Evolutionary conservation across 768 basidiomycete genomes (phyloP).

Genomic region (Boletus rufocinnamomeus): DNA sequence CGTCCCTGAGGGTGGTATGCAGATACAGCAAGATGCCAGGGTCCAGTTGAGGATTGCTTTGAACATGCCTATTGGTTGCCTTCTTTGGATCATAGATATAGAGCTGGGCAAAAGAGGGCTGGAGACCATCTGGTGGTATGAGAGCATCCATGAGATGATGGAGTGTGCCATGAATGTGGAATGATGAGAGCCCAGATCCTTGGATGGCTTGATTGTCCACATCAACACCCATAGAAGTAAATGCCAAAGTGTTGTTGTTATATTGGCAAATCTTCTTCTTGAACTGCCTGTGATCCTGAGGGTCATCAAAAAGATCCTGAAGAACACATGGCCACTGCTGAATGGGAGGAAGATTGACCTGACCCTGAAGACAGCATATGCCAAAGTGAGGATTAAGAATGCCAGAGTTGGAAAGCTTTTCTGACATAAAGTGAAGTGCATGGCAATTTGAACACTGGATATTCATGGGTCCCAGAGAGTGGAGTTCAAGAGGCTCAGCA

Average conservation of each 20-base stretch:
- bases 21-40: too few species aligned
- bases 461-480: slow-evolving; percentile 10
- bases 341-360: slow-evolving; percentile 26
- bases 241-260: not conserved
- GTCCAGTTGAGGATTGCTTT: too few species aligned
- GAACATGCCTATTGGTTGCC: too few species aligned
- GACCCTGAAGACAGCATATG: slow-evolving; percentile 31
- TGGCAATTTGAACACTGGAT: slow-evolving; percentile 17
- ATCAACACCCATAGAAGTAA: slow-evolving; percentile 10
- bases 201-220: not conserved
- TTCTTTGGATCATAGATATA: too few species aligned
- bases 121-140: too few species aligned
- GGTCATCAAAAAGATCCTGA: too few species aligned
- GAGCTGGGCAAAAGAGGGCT: too few species aligned
- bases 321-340: slow-evolving; percentile 19
- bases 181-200: not conserved
- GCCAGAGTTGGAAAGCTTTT: slow-evolving; percentile 9
- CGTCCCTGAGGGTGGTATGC: too few species aligned
- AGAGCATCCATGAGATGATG: too few species aligned
- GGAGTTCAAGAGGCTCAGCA: slow-evolving; percentile 3
- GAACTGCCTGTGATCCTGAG: not conserved
- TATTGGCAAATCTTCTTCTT: too few species aligned
- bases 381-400: slow-evolving; percentile 20
- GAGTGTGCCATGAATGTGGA: too few species aligned
- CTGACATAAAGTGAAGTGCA: slow-evolving; percentile 19